Base-by-base conservation (phyloP, 305 asterid genomes). In the Plantago lanceolata region DNA sequence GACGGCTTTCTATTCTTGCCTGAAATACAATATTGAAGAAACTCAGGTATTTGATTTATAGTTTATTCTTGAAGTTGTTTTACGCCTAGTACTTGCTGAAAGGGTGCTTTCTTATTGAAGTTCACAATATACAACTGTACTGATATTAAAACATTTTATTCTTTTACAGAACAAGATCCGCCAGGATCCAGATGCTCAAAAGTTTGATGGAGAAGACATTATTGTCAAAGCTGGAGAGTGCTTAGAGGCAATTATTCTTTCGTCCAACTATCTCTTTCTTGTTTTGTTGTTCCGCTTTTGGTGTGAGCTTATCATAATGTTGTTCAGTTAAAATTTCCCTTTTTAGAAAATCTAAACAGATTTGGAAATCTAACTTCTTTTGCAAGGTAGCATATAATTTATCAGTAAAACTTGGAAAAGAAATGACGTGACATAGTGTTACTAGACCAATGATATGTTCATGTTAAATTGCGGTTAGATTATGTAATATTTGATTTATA, bases 171-270 rank as follows among this genome's bases (percentile, higher is more conserved):
- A 56, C 65, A 89, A 85, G 76, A 82, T 93, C 71, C 76, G 88
- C 45, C 70, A 59, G 73, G 95, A 84, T 72, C 71, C 88, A 63
- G 86, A 84, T 73, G 76, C 72, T 58, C 76, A 71, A 66, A 82
- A 76, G 77, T 82, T 78, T 63, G 92, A 86, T 75, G 96, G 85
- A 68, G 84, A 87, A 54, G 96, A 89, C 75, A 66, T 93, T 73
- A 79, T 89, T 65, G 83, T 89, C 75, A 93, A 83, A 89, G 98
- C 84, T 78, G 98, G 93, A 72, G 96, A 83, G 75, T 84, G 86
- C 85, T 87, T 93, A 64, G 91, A 92, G 98, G 98, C 79, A 87
- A 78, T 78, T 63, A 61, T 57, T 61, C 69, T 67, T 61, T 58
- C 58, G 51, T 65, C 65, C 44, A 55, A 54, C 33, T 59, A 48